Conservation (phyloP, 306 rosid genomes). For the Fagus crenata region DNA sequence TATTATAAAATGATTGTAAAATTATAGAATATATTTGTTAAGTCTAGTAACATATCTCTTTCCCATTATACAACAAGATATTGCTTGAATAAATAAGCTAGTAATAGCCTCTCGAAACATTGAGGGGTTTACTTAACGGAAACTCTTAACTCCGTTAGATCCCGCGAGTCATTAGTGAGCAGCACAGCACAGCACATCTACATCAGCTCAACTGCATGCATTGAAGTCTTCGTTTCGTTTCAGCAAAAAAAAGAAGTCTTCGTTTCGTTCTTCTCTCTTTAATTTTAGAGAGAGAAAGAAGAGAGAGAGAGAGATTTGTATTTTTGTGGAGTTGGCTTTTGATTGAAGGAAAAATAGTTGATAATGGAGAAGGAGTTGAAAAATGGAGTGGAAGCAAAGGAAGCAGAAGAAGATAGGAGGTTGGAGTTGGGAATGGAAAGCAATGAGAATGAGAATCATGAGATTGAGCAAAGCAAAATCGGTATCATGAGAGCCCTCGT, state of each 20-base stretch:
- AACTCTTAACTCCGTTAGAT: too few relatives aligned
- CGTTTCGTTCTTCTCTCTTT: not conserved
- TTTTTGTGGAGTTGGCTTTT: not conserved
- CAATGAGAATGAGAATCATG: constrained; percentile 19
- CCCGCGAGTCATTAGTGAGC: too few relatives aligned
- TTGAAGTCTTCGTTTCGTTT: not conserved
- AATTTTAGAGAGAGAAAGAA: not conserved
- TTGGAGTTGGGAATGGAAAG: constrained; percentile 12
- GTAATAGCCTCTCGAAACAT: too few relatives aligned
- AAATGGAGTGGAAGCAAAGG: constrained; percentile 14
- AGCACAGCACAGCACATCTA: too few relatives aligned
- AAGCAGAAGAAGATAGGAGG: not conserved
- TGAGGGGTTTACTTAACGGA: too few relatives aligned
- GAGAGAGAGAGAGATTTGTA: not conserved
- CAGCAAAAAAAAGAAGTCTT: too few relatives aligned
- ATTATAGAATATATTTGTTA: too few relatives aligned
- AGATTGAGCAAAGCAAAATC: constrained; percentile 42
- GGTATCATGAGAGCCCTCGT: constrained; percentile 44
- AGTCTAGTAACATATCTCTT: too few relatives aligned
- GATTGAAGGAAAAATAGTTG: not conserved
- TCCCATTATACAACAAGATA: too few relatives aligned
- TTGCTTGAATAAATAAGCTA: too few relatives aligned
- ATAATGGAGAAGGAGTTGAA: constrained; percentile 22
- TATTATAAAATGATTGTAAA: too few relatives aligned
- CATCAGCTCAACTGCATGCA: not conserved